Conservation (phyloP, 805 yeast genomes). For the Candida ovalis region DNA sequence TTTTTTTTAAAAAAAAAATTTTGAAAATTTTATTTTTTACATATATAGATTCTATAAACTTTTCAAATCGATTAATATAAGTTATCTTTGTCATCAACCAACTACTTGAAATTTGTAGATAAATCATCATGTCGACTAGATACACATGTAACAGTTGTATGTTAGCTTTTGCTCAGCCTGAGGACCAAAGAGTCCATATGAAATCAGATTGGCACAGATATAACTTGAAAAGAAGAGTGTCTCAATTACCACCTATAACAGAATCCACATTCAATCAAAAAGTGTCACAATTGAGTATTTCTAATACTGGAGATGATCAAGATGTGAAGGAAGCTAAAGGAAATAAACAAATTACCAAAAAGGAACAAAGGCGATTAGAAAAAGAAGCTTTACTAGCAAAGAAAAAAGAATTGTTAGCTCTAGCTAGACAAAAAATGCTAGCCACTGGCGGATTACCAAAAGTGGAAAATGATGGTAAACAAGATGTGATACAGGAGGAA, state of each 20-base stretch:
- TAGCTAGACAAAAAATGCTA: conserved; percentile 41
- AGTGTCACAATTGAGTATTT: conserved; percentile 18
- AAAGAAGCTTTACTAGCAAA: conserved; percentile 47
- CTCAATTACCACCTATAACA: conserved; percentile 65
- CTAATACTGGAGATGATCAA: conserved; percentile 25
- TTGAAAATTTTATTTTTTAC: no score
- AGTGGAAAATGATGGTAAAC: conserved; percentile 25
- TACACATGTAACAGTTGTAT: conserved; percentile 86
- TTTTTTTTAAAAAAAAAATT: no score
- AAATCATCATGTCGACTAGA: conserved; percentile 1
- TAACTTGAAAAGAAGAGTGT: conserved; percentile 90
- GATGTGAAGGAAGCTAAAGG: conserved; percentile 22
- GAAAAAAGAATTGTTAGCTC: conserved; percentile 44
- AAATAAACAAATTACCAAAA: conserved; percentile 38
- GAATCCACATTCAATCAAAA: conserved; percentile 28
- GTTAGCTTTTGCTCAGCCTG: conserved; percentile 76
- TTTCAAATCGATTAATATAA: neutral
- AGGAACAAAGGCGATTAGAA: conserved; percentile 46
- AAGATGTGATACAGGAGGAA: conserved; percentile 10
- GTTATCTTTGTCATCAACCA: no score
- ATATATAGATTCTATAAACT: no score
- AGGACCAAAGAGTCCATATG: conserved; percentile 88
- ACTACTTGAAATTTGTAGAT: no score
- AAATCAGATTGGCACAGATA: conserved; percentile 98
- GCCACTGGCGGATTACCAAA: conserved; percentile 26